phyloP scores from a whole-genome alignment of 169 alveolate species.

The Plasmodium blacklocki region DNA sequence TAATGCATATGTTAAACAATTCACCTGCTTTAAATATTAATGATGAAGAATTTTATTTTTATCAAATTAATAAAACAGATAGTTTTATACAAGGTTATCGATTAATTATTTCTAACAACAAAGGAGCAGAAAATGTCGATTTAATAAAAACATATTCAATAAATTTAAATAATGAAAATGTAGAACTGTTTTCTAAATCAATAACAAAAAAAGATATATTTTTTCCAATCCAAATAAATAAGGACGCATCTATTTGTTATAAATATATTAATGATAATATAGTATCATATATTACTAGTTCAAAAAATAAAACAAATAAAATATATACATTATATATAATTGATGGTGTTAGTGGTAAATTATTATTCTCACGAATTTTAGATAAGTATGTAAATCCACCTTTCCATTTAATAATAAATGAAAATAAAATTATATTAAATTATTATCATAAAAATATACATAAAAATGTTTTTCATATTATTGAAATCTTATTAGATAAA shows the following conservation, averaged over 20 bases:
- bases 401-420: constrained; percentile 61
- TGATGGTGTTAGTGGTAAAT: constrained; percentile 65
- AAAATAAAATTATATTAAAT: constrained; percentile 45
- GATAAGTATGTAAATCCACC: constrained; percentile 59
- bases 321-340: constrained; percentile 38
- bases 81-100: constrained; percentile 46
- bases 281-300: constrained; percentile 49
- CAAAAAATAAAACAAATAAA: background rate
- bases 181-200: constrained; percentile 40
- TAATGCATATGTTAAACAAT: constrained; percentile 6
- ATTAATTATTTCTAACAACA: background rate
- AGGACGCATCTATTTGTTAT: constrained; percentile 74
- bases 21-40: constrained; percentile 1
- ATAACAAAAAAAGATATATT: constrained; percentile 63
- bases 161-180: constrained; percentile 34
- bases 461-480: constrained; percentile 42
- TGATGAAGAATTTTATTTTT: constrained; percentile 46
- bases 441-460: constrained; percentile 38
- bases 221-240: constrained; percentile 70
- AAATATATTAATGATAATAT: constrained; percentile 68
- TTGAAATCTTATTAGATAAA: constrained; percentile 62
- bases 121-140: background rate
- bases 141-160: constrained; percentile 49
- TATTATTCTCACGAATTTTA: constrained; percentile 36
- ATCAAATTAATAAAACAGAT: constrained; percentile 21